Base-by-base conservation (phyloP, 2,329 filamentous ascomycete species). In the Diaporthe sp. region DNA sequence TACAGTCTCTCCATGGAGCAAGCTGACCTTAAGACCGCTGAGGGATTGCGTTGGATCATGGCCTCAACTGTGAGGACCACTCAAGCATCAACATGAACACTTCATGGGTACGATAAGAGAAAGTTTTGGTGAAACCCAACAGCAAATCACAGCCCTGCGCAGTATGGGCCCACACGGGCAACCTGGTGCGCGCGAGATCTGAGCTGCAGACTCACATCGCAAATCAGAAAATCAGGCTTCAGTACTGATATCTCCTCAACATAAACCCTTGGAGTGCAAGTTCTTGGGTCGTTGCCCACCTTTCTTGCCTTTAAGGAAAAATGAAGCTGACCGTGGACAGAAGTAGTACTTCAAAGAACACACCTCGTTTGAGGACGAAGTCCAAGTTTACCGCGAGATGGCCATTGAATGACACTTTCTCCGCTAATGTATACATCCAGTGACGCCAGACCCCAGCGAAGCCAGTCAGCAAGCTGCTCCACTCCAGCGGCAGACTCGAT, bases 271-370 rank as follows among this genome's bases (percentile, higher is more conserved):
- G 0, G 37, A 62, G 19, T 68, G 70, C 67, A 25, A 65, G 61
- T 31, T 4, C 13, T 57, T 17, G 55, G 19, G 1, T 17, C 34
- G 15, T 13, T 9, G 3, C 31, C 4, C 17, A 17, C 37, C 12
- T 49, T 46, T n/a, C n/a, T 8, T 19, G 42, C 5, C 22, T 13
- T 49, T 5, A 46, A 71, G 67, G 31, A 2, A 25, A 25, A 1
- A 28, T 25, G 4, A 46, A 53, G 49, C 73, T 58, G 46, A 62
- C 31, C 15, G 2, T 28, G 31, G 28, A 2, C 70, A 83, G 82
- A 80, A 60, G 76, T 82, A 19, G 81, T 82, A n/a, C 82, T 80
- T 65, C 83, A 81, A 37, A 82, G 81, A 19, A 76, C 81, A 8
- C 83, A 78, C 74, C 78, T 84, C 9, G 78, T 78, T 8, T 76